Base-by-base conservation (phyloP, 495 filamentous ascomycete genomes). In the Aspergillus bridgeri region DNA sequence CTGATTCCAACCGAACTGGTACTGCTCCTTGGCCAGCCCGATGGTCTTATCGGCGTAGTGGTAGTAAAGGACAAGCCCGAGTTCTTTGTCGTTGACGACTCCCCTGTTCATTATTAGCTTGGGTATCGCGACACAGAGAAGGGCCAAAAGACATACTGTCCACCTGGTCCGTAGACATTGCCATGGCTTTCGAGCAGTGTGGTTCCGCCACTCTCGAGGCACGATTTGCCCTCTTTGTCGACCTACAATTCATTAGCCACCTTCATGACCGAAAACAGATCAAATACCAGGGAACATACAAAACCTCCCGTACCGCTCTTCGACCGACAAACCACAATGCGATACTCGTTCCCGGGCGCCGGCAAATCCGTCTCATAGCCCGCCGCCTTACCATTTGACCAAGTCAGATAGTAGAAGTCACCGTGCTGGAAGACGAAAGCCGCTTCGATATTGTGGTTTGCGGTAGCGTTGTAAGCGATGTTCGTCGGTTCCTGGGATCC, bases 91-190 rank as follows among this genome's bases (percentile, higher is more conserved):
- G 38, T 69, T 69, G 42, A 78, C 65, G 11, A 83, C 67, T 29
- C 79, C 81, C 62, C 68, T 71, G 23, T 17, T 9, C 20, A 29
- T 6, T 20, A 44, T 58, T 38, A 51, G 55, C n/a, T n/a, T n/a
- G n/a, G n/a, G n/a, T n/a, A n/a, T n/a, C n/a, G n/a, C n/a, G n/a
- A n/a, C n/a, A n/a, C n/a, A n/a, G 25, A 22, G 46, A 23, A 6
- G 47, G 18, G 27, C n/a, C n/a, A n/a, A 23, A 13, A 42, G 21
- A 69, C 66, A 61, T 60, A 71, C 77, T 88, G 84, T 19, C 88
- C 89, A 42, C 88, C 89, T 5, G 89, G 87, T 3, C 80, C 88
- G 62, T 89, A 92, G 6, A 88, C 80, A 52, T 76, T 79, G 5
- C 72, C 83, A 55, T 89, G 85, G 13, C 75, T 81, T n/a, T 76